Conservation (phyloP, 2,329 filamentous ascomycete genomes). For the Annulohypoxylon truncatum region DNA sequence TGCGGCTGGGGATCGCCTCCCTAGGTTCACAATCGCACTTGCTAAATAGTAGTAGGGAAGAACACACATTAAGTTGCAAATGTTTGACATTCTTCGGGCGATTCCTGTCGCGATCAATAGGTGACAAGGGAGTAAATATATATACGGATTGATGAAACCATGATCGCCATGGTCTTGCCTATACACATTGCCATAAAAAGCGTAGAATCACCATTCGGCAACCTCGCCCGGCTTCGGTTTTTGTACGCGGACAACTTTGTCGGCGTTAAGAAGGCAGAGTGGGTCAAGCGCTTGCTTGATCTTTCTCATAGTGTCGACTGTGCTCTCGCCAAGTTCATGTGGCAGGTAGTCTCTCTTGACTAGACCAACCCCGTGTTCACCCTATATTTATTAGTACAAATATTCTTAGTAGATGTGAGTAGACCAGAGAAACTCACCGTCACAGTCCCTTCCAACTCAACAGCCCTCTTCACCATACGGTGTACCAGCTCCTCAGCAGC, state of each 20-base stretch:
- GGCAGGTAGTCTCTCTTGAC: conserved; percentile 87
- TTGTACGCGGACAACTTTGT: conserved; percentile 75
- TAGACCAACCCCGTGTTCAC: conserved; percentile 85
- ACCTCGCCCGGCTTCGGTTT: conserved; percentile 62
- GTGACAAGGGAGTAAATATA: conserved; percentile 4
- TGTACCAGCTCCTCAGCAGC: conserved; percentile 79
- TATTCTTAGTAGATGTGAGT: neutral
- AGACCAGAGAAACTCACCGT: conserved; percentile 60
- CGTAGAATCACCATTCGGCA: conserved; percentile 55
- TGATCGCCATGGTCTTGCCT: neutral
- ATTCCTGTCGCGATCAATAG: neutral
- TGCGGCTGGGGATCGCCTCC: neutral
- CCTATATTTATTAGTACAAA: conserved; percentile 54
- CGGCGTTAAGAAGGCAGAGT: conserved; percentile 74
- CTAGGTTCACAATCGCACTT: conserved; percentile 5
- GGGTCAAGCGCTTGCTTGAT: conserved; percentile 86
- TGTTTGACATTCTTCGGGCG: conserved; percentile 1
- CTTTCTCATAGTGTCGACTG: conserved; percentile 87
- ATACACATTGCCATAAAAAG: neutral
- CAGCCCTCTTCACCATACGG: conserved; percentile 85
- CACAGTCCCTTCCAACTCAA: conserved; percentile 87
- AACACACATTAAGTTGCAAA: conserved; percentile 15
- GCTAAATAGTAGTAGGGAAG: neutral
- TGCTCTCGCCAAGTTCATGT: conserved; percentile 78
- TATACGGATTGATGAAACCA: conserved; percentile 19